Percentiles rank a stretch among this genome's conserved stretches.
Conservation (phyloP, 495 filamentous ascomycete genomes). For the Lophium mytilinum region DNA sequence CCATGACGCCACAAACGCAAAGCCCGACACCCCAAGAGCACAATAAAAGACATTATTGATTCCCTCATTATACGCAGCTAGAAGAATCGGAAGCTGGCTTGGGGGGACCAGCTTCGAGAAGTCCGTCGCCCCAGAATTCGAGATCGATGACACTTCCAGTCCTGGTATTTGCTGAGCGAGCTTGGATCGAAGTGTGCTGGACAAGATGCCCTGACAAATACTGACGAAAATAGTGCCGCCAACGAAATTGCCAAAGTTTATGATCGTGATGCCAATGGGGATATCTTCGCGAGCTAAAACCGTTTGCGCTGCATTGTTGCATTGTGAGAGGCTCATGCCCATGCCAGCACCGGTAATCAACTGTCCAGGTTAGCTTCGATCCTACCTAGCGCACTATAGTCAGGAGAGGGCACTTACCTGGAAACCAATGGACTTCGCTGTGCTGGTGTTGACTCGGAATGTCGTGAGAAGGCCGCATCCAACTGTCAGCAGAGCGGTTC, state of each 20-base stretch:
- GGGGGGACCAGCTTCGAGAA: slow-evolving; percentile 4
- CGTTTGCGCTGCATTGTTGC: slow-evolving; percentile 41
- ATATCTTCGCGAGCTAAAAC: slow-evolving; percentile 1
- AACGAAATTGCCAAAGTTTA: slow-evolving; percentile 8
- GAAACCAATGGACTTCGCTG: slow-evolving; percentile 64
- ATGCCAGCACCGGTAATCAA: not conserved
- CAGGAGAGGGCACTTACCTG: slow-evolving; percentile 54
- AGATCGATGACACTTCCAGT: not conserved
- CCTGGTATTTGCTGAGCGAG: slow-evolving; percentile 26
- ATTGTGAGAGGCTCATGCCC: slow-evolving; percentile 39
- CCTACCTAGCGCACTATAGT: slow-evolving; percentile 48
- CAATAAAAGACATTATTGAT: slow-evolving; percentile 11
- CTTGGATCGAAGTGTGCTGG: slow-evolving; percentile 41
- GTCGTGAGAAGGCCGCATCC: slow-evolving; percentile 65
- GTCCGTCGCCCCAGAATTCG: slow-evolving; percentile 6
- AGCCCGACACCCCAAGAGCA: not conserved
- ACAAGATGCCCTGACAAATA: slow-evolving; percentile 8
- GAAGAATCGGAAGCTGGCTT: not conserved
- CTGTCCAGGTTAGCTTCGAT: not conserved
- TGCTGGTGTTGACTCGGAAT: slow-evolving; percentile 45
- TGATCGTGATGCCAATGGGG: slow-evolving; percentile 1
- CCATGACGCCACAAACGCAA: slow-evolving; percentile 5
- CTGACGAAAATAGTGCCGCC: slow-evolving; percentile 6
- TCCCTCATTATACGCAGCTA: slow-evolving; percentile 1
- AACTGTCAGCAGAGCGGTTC: slow-evolving; percentile 50